Evolutionary conservation across 202 grass and related monocot species (phyloP).

Genomic region (Thinopyrum obtusiflorum): DNA sequence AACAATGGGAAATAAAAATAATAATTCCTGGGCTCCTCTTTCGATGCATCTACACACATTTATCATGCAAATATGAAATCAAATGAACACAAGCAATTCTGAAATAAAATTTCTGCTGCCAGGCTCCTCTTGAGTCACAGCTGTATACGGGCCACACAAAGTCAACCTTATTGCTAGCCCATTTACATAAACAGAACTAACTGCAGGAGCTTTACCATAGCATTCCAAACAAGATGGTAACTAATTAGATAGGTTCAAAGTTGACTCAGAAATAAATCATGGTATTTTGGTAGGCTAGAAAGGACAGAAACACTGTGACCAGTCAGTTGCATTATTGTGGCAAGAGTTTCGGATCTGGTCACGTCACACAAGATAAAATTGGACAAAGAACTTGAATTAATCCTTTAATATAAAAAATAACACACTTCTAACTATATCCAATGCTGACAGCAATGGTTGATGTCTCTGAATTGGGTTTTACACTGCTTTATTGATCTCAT

Average conservation of each 20-base stretch:
- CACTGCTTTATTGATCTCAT: slow-evolving; percentile 21
- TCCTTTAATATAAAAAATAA: slow-evolving; percentile 21
- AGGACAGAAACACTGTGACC: neutral
- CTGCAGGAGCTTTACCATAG: neutral
- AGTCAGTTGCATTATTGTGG: neutral
- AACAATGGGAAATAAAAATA: slow-evolving; percentile 14
- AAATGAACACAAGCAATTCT: neutral
- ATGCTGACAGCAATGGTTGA: neutral
- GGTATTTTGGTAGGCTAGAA: neutral
- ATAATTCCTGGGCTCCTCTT: neutral
- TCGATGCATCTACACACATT: neutral
- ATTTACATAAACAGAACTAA: neutral
- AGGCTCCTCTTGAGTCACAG: neutral
- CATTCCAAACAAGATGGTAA: neutral
- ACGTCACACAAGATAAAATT: neutral
- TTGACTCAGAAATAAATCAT: slow-evolving; percentile 12
- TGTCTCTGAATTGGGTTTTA: slow-evolving; percentile 21
- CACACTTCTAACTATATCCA: slow-evolving; percentile 15
- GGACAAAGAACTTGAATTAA: neutral
- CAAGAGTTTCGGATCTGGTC: neutral
- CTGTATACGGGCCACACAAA: neutral
- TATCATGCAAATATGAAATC: neutral
- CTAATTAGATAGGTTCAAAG: slow-evolving; percentile 12
- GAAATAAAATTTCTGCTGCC: neutral
- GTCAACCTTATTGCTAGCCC: neutral